Evolutionary conservation across 768 basidiomycete genomes (phyloP).

Genomic region (Tephrocybe sp.): DNA sequence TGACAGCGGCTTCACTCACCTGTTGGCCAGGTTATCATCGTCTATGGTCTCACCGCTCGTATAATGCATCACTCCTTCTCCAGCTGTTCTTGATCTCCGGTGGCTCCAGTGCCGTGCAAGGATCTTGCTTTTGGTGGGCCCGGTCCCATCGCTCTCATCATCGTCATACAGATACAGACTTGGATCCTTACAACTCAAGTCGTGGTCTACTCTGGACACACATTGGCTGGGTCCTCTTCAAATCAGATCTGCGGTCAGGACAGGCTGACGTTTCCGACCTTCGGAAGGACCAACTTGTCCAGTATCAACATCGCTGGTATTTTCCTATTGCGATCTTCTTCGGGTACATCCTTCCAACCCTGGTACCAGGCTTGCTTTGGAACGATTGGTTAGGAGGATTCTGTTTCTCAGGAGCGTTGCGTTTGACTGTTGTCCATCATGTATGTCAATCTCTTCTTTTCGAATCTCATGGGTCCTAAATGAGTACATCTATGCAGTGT

Average conservation of each 20-base stretch:
- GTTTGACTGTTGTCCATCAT: conserved; percentile 79
- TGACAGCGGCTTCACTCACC: conserved; percentile 10
- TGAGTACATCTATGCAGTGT: conserved; percentile 40
- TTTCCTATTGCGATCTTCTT: conserved; percentile 58
- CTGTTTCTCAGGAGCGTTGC: conserved; percentile 69
- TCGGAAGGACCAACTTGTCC: conserved; percentile 62
- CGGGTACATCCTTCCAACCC: conserved; percentile 67
- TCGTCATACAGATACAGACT: conserved; percentile 81
- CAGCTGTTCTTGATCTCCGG: conserved; percentile 69
- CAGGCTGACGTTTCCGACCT: conserved; percentile 72
- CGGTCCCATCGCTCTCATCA: conserved; percentile 82
- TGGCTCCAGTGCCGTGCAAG: conserved; percentile 82
- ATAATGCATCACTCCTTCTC: conserved; percentile 70
- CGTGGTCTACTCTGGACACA: conserved; percentile 80
- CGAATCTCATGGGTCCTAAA: conserved; percentile 6
- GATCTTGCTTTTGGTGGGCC: conserved; percentile 88
- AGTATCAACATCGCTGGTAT: conserved; percentile 79
- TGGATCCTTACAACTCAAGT: conserved; percentile 81
- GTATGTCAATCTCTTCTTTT: conserved; percentile 37
- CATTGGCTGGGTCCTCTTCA: conserved; percentile 83
- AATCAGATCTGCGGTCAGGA: conserved; percentile 69
- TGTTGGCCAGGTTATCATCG: conserved; percentile 65
- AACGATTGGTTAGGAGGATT: conserved; percentile 76
- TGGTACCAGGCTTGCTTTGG: conserved; percentile 70
- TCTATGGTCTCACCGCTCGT: conserved; percentile 83